Evolutionary conservation across 805 yeast species (phyloP), one percentile per base, ranked within the genome.

Genomic region (Zygosaccharomyces gambellarensis): DNA sequence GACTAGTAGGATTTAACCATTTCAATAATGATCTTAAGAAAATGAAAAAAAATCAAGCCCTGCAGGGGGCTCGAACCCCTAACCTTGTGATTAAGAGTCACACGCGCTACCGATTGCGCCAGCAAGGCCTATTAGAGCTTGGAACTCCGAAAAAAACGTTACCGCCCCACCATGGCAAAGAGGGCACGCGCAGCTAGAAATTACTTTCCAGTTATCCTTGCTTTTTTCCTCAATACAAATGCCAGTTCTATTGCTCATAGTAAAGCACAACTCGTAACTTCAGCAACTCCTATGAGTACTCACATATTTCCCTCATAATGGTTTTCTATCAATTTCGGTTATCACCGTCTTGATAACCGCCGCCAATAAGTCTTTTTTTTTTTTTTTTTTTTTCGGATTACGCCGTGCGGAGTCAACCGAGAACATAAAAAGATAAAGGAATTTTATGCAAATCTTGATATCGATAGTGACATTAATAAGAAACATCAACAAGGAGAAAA

Each of bases 11-110:
- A 17, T 1, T 17, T 17, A 2, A 17, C 17, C 17, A 17, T 17
- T 17, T 17, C 17, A 17, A 17, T 17, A 2, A 17, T 17, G 17
- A 17, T 17, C 2, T 17, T 17, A 17, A 17, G 17, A 17, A 17
- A 2, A 17, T 17, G 17, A 17, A 17, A 17, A 41, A 41, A 30
- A 39, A 12, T 12, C 2, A 27, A 42, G 45, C 45, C 45, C 45
- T 42, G 45, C 45, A 42, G 45, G 45, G 45, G 45, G 45, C 45
- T 42, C 45, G 45, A 42, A 42, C 45, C 45, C 45, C 45, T 42
- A 42, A 42, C 45, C 45, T 42, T 42, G 45, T 42, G 45, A 42
- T 42, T 42, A 42, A 42, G 45, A 42, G 45, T 42, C 45, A 42
- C 45, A 42, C 45, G 45, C 45, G 45, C 45, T 42, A 42, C 45